Evolutionary conservation across 2,329 filamentous ascomycete species (phyloP).

Genomic region (Cercospora beticola): DNA sequence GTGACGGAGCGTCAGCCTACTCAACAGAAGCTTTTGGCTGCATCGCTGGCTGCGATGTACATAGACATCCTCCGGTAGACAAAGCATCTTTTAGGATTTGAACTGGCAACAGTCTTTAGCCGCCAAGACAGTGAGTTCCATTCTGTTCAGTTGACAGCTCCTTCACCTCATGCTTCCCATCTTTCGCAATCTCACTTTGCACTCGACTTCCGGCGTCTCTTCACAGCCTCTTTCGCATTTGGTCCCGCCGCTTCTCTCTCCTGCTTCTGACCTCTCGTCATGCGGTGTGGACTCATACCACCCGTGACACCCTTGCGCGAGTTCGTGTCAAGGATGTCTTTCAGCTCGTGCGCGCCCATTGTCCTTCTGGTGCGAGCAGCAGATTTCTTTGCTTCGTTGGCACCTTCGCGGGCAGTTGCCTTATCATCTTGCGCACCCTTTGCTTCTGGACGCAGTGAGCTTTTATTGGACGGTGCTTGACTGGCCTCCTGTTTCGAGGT

Average conservation of each 20-base stretch:
- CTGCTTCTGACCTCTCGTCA: conserved; percentile 4
- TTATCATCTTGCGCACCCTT: not conserved
- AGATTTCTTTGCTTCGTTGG: not conserved
- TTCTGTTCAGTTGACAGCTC: not conserved
- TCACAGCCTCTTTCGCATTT: conserved; percentile 6
- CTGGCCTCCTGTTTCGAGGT: not conserved
- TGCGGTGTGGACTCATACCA: not conserved
- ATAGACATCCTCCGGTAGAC: not conserved
- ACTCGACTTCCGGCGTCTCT: not conserved
- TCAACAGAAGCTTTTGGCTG: not conserved
- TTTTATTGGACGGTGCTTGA: not conserved
- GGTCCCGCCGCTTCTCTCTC: conserved; percentile 2
- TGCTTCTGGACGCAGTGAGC: not conserved
- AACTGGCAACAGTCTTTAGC: not conserved
- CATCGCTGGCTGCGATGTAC: not conserved
- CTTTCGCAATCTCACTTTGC: not conserved
- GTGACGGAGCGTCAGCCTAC: conserved; percentile 10
- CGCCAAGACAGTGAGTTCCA: not conserved
- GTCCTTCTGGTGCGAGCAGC: not conserved
- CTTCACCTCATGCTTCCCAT: not conserved
- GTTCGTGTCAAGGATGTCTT: conserved; percentile 3
- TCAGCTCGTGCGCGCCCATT: conserved; percentile 3
- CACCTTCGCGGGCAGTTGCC: not conserved
- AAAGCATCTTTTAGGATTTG: not conserved
- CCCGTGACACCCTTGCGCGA: not conserved